Base-by-base conservation (phyloP, 345 rosid species). In the Cardamine resedifolia region DNA sequence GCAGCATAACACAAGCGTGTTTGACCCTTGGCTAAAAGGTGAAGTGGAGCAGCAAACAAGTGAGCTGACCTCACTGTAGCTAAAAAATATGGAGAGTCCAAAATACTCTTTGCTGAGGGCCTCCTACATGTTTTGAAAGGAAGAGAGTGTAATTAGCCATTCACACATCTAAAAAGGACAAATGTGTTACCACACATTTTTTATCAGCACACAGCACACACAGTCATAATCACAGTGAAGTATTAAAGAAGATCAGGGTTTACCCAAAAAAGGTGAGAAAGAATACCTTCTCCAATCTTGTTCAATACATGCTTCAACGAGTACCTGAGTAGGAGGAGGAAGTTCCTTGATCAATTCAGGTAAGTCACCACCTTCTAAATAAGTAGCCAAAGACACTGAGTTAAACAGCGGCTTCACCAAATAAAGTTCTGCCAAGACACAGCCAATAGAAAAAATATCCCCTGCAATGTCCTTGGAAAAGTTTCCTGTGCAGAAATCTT, bases 41-140 rank as follows among this genome's bases (percentile, higher is more conserved):
- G 96, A 73, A 90, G 89, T 2, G 97, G 96, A 39, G 97, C 90
- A 73, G 88, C 70, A 84, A 90, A 90, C 73, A 88, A 80, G 85
- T 92, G 87, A 59, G 88, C 82, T 33, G 96, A 88, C 85, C 78
- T 87, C 80, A 88, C 85, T 19, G 92, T 85, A 73, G 91, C 66
- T 59, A 96, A 85, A 77, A 92, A 92, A 84, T 82, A 88, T 10
- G 96, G 96, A 79, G 96, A 92, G 72, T 92, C 91, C 81, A 92
- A 73, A 70, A 92, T 78, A 81, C 82, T 70, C 77, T 86, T 85
- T 80, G 91, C 88, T 53, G 89, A 82, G 39, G 96, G 98, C 85
- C 98, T 83, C 96, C 98, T 92, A 70, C 70, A 78, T 76, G 66
- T 80, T 79, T 73, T 30, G 57, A 60, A 44, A 44, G 49, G 47